Percentiles rank a stretch among this genome's conserved stretches.
Evolutionary conservation across 495 filamentous ascomycete genomes (phyloP).

Genomic region (Penicillium tannophilum): DNA sequence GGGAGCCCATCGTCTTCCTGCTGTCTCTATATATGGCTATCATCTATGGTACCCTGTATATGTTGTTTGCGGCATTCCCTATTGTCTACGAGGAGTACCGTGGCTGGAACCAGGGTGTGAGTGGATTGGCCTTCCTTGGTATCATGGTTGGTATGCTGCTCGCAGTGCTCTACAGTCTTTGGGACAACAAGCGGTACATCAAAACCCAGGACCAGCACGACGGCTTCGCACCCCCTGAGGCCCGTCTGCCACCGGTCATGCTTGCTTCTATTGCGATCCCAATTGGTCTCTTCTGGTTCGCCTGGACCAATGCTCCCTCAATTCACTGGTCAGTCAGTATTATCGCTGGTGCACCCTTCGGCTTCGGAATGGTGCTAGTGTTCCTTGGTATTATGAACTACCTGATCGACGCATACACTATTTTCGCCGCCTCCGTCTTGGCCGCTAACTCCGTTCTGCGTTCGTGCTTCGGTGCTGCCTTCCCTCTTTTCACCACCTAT

Average conservation of each 20-base stretch:
- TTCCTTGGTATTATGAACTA: conserved; percentile 78
- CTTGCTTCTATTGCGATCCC: conserved; percentile 47
- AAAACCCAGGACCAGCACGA: conserved; percentile 34
- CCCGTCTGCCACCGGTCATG: conserved; percentile 49
- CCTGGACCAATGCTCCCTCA: conserved; percentile 67
- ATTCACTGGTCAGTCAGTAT: conserved; percentile 73
- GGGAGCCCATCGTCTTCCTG: conserved; percentile 63
- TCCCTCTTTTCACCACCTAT: conserved; percentile 79
- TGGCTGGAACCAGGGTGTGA: conserved; percentile 71
- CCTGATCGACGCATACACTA: conserved; percentile 78
- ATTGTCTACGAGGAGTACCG: conserved; percentile 75
- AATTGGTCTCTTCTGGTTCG: conserved; percentile 64
- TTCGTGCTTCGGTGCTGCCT: conserved; percentile 73
- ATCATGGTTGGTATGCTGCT: conserved; percentile 82
- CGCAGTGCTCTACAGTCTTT: conserved; percentile 53
- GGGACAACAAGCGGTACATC: conserved; percentile 53
- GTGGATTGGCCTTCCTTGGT: conserved; percentile 77
- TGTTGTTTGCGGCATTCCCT: conserved; percentile 81
- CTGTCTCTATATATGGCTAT: conserved; percentile 75
- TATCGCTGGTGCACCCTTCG: conserved; percentile 67
- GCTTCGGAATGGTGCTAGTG: conserved; percentile 74
- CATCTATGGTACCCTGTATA: conserved; percentile 76
- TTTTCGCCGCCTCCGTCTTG: conserved; percentile 79
- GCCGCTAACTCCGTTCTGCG: conserved; percentile 76
- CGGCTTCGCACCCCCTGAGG: conserved; percentile 51